Conservation (phyloP, 805 yeast species). For the Candida ipomoeae region DNA sequence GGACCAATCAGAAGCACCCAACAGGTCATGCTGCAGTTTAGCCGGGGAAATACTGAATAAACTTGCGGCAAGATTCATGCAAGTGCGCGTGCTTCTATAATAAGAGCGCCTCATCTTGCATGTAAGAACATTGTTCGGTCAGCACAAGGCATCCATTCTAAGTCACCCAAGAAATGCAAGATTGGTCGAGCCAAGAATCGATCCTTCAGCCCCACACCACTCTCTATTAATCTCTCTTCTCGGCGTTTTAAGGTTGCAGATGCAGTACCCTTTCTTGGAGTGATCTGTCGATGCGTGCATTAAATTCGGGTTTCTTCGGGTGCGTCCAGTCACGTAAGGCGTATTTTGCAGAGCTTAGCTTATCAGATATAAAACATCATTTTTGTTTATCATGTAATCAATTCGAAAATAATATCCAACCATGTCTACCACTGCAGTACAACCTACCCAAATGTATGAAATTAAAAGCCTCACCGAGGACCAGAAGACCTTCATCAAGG, state of each 20-base stretch:
- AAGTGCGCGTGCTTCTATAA: neutral
- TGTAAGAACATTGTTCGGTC: neutral
- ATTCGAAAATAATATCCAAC: neutral
- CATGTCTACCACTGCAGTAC: neutral
- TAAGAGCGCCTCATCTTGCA: neutral
- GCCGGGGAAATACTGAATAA: neutral
- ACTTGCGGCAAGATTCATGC: neutral
- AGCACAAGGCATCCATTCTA: neutral
- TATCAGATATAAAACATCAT: neutral
- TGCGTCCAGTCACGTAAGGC: constrained; percentile 1
- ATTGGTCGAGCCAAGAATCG: neutral
- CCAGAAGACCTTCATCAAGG: constrained; percentile 35
- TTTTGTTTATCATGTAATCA: neutral
- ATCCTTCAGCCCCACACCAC: neutral
- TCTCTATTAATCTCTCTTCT: neutral
- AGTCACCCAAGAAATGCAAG: neutral
- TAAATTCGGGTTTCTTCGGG: neutral
- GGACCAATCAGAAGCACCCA: constrained; percentile 16
- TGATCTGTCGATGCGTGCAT: constrained; percentile 1
- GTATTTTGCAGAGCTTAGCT: neutral
- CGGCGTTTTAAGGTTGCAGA: neutral
- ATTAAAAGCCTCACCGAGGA: constrained; percentile 26
- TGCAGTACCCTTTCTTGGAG: neutral
- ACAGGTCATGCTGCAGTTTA: constrained; percentile 26
- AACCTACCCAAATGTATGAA: constrained; percentile 19